Conservation (phyloP, 148 eudicot species). For the Linanthus parryae region DNA sequence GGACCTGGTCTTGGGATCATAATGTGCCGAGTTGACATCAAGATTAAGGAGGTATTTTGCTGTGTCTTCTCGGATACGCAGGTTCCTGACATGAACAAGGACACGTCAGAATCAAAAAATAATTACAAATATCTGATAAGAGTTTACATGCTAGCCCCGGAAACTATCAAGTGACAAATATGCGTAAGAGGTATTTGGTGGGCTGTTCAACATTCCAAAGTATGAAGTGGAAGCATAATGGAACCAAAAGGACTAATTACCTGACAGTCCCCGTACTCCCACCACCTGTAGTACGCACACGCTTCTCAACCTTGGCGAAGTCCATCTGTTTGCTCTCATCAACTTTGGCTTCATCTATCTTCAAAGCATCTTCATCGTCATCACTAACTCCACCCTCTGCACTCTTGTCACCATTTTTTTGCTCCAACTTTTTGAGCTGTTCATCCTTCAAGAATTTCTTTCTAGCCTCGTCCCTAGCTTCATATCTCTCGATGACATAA, state of each 20-base stretch:
- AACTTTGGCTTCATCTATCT: conserved; percentile 90
- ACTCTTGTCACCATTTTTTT: conserved; percentile 60
- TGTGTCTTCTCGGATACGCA: conserved; percentile 94
- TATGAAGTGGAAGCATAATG: background rate
- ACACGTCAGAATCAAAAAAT: too few relatives aligned
- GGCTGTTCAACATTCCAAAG: too few relatives aligned
- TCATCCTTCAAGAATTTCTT: conserved; percentile 74
- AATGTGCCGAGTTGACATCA: conserved; percentile 81
- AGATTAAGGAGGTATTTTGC: conserved; percentile 91
- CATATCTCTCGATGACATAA: conserved; percentile 70
- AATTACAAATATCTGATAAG: too few relatives aligned
- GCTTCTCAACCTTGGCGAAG: conserved; percentile 97
- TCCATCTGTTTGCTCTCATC: conserved; percentile 99
- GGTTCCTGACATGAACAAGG: conserved; percentile 38
- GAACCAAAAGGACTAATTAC: conserved; percentile 18
- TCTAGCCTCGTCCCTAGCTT: conserved; percentile 90
- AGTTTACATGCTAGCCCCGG: too few relatives aligned
- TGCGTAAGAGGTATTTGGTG: too few relatives aligned
- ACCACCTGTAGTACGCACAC: conserved; percentile 98
- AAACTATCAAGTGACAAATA: too few relatives aligned
- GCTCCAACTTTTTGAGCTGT: conserved; percentile 79
- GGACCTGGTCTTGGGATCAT: conserved; percentile 91
- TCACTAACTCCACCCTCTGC: conserved; percentile 56
- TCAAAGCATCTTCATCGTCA: conserved; percentile 74
- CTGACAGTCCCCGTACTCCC: conserved; percentile 98